Base-by-base conservation (phyloP, 2,329 filamentous ascomycete species). In the Fusarium udum region DNA sequence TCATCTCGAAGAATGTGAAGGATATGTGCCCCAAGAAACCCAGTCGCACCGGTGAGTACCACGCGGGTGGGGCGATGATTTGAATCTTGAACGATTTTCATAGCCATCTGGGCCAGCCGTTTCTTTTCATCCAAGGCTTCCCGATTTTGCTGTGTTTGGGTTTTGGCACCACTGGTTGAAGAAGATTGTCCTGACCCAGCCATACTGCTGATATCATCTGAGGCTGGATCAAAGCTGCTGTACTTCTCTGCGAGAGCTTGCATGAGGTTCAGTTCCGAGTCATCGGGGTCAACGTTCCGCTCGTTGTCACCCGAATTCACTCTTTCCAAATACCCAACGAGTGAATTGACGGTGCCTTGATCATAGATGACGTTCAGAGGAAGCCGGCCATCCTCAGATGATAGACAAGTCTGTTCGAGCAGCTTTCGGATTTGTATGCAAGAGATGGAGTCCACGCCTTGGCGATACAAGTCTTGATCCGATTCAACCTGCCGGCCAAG, bases 31-130 rank as follows among this genome's bases (percentile, higher is more conserved):
- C 91, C 91, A 0, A 93, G 83, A 4, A 90, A 91, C 2, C 91
- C 91, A 1, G 91, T 93, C 1, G 87, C 87, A 4, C 91, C 91
- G 1, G 91, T 93, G 7, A 93, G 78, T 4, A 90, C 79, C 3
- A 79, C 64, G 1, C 42, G 51, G 0, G 24, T 55, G 11, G 36
- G 24, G 14, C 51, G 36, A 14, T 40, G 3, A 40, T n/a, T 18
- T 2, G 34, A 20, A 7, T 31, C 26, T 18, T 55, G 34, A 4
- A 40, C 51, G 1, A 55, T 31, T 12, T 55, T 55, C 51, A 55
- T 40, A 16, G 51, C 34, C 51, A 40, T 40, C 11, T 55, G 34
- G 7, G 51, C 34, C 4, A 55, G 36, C 2, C 14, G 0, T 18
- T 40, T 55, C 20, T 22, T 55, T 7, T 28, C 20, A 10, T 31